Evolutionary conservation across 2,329 filamentous ascomycete species (phyloP).

Genomic region (Botryotinia calthae): DNA sequence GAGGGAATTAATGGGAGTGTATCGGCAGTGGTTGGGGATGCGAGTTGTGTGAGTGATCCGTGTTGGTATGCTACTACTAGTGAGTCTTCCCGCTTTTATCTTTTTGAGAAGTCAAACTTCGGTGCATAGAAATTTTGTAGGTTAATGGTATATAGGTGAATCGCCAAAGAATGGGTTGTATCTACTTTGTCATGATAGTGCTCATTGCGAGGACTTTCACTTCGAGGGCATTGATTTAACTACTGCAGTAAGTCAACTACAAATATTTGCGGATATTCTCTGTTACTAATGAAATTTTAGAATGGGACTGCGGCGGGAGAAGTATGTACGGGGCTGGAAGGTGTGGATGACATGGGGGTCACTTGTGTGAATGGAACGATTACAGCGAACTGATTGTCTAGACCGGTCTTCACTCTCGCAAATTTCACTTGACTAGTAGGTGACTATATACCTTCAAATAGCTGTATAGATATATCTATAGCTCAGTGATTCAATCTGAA

Average conservation of each 20-base stretch:
- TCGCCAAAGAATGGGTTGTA: slow-evolving; percentile 10
- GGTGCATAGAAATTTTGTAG: not conserved
- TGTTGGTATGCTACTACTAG: slow-evolving; percentile 16
- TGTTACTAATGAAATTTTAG: not conserved
- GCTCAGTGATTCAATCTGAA: not conserved
- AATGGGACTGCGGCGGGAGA: not conserved
- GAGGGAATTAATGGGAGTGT: not conserved
- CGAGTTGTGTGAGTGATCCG: not conserved
- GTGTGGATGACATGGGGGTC: slow-evolving; percentile 4
- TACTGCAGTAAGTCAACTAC: slow-evolving; percentile 1
- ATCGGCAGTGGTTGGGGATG: slow-evolving; percentile 2
- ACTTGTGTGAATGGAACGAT: slow-evolving; percentile 13
- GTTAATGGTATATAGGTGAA: not conserved
- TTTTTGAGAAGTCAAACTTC: not conserved
- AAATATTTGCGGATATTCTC: rapidly evolving
- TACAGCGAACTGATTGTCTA: not conserved
- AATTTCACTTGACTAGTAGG: not conserved
- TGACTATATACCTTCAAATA: not conserved
- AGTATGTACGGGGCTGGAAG: slow-evolving; percentile 4
- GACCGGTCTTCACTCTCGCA: not conserved
- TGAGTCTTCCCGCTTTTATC: not conserved
- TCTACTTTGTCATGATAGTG: slow-evolving; percentile 7
- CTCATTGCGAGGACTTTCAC: slow-evolving; percentile 16
- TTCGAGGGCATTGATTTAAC: not conserved
- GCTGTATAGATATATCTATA: not conserved